Base-by-base conservation (phyloP, 495 filamentous ascomycete species). In the Hypoxylon subgilvum region DNA sequence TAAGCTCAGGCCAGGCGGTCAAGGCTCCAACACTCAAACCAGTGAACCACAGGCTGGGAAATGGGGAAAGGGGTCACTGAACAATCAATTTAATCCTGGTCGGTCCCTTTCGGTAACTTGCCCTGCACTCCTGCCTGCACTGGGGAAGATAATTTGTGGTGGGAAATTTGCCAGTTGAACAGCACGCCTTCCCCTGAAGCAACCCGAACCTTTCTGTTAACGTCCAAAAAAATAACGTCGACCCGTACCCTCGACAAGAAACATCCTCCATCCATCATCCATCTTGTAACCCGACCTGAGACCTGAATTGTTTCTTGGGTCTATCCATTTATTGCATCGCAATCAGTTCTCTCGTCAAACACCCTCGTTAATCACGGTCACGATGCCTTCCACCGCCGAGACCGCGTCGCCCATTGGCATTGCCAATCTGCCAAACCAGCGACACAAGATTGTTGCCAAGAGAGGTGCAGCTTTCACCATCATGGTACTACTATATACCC, bases 401-500 rank as follows among this genome's bases (percentile, higher is more conserved):
- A 89, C 88, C 72, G 88, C 89, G 58, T 89, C 90, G 70, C 91
- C 91, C 69, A 97, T 97, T 89, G 93, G 93, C 82, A 97, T 98
- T 88, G 94, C 94, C 84, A 98, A 98, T 81, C 80, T 96, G 71
- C 92, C 94, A 66, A 96, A 96, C 80, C 92, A 97, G 82, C 86
- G 94, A 72, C 94, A 98, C 84, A 98, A 98, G 85, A 98, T 98
- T 72, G 95, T 98, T 68, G 94, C 94, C 52, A 98, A 98, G 84
- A 86, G 95, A 80, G 94, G 94, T 74, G 94, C 94, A 66, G 92
- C 92, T 60, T 98, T 98, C 77, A 98, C 94, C 50, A 96, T 98
- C 69, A 98, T 98, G 94, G 94, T 96, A 77, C 63, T 79, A 5
- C 14, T 25, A 7, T 7, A 12, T 4, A 38, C 1, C 9, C 14